phyloP scores from a whole-genome alignment of 2,329 filamentous ascomycete genomes.

The Diaporthe ilicicola region DNA sequence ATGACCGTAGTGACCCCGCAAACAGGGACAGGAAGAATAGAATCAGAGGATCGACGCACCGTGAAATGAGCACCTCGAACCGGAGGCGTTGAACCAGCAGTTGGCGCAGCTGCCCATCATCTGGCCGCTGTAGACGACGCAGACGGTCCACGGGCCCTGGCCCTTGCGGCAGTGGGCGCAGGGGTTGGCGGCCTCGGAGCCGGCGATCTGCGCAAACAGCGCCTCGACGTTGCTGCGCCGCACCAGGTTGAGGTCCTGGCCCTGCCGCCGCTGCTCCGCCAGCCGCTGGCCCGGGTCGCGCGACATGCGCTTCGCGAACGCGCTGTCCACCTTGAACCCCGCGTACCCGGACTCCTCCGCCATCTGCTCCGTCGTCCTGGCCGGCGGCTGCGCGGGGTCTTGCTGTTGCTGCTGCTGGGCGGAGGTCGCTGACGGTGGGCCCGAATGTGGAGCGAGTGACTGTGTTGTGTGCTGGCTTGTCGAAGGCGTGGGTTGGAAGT shows the following conservation, averaged over 20 bases:
- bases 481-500: conserved; percentile 33
- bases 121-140: conserved; percentile 66
- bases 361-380: conserved; percentile 55
- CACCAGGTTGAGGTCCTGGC: conserved; percentile 63
- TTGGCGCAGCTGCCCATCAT: conserved; percentile 71
- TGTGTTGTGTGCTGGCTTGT: conserved; percentile 5
- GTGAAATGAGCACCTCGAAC: conserved; percentile 67
- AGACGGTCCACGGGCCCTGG: conserved; percentile 66
- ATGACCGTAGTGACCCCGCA: neutral
- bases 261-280: conserved; percentile 61
- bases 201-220: conserved; percentile 65
- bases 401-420: conserved; percentile 32
- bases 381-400: conserved; percentile 42
- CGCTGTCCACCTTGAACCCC: conserved; percentile 59
- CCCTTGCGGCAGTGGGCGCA: conserved; percentile 70
- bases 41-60: conserved; percentile 50
- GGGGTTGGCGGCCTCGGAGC: conserved; percentile 54
- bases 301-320: conserved; percentile 63
- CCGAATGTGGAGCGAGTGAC: neutral
- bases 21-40: neutral
- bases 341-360: conserved; percentile 57
- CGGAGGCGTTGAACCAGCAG: conserved; percentile 71
- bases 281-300: conserved; percentile 57
- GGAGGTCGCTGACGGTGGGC: neutral
- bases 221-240: conserved; percentile 69